phyloP scores from a whole-genome alignment of 2,329 filamentous ascomycete genomes.

The Colletotrichum chrysophilum region DNA sequence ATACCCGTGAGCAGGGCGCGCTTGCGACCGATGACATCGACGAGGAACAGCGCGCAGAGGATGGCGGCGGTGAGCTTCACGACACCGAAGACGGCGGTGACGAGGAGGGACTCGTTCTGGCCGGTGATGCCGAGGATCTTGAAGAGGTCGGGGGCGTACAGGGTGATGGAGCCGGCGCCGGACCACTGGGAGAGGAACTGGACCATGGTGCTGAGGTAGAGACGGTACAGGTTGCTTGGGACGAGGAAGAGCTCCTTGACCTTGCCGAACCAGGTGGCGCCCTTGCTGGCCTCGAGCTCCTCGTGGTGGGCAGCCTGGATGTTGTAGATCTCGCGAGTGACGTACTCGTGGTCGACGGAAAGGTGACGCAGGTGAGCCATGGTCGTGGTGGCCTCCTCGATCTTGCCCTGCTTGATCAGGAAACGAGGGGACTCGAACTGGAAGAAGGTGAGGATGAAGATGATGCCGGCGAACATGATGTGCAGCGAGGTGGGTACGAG shows the following conservation, averaged over 20 bases:
- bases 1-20: conserved; percentile 67
- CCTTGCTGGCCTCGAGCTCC: conserved; percentile 74
- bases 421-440: conserved; percentile 74
- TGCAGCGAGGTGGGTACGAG: conserved; percentile 77
- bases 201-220: conserved; percentile 71
- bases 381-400: conserved; percentile 61
- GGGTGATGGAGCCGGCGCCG: conserved; percentile 75
- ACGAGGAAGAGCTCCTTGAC: conserved; percentile 72
- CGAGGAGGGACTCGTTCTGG: conserved; percentile 70
- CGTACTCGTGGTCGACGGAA: conserved; percentile 62
- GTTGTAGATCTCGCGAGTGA: conserved; percentile 64
- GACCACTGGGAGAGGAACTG: conserved; percentile 79
- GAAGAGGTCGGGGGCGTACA: conserved; percentile 79
- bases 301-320: conserved; percentile 72
- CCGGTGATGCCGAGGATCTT: conserved; percentile 73
- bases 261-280: conserved; percentile 67
- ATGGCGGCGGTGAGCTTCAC: conserved; percentile 73
- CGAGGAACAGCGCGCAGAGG: conserved; percentile 76
- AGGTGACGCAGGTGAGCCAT: conserved; percentile 66
- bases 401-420: conserved; percentile 67
- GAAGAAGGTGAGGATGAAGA: conserved; percentile 72
- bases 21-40: conserved; percentile 81
- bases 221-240: conserved; percentile 73
- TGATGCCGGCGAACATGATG: conserved; percentile 77
- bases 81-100: conserved; percentile 78